phyloP scores from a whole-genome alignment of 2,329 filamentous ascomycete species.

The Pseudopyrenochaeta lycopersici region DNA sequence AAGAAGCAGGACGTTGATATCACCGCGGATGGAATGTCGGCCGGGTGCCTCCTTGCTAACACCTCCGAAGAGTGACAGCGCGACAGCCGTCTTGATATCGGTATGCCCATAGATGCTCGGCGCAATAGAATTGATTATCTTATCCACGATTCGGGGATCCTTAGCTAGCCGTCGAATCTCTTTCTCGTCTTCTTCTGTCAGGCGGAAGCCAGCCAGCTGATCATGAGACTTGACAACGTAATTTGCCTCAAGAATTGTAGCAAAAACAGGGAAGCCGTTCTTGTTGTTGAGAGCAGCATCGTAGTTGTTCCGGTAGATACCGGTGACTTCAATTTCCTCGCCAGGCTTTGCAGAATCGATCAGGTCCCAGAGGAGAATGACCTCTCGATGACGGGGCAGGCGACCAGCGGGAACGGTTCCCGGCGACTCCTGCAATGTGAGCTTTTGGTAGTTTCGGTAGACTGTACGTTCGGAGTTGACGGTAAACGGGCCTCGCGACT shows the following conservation, averaged over 20 bases:
- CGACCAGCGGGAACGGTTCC: slow-evolving; percentile 96
- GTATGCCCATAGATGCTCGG: slow-evolving; percentile 97
- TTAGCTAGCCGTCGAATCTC: slow-evolving; percentile 86
- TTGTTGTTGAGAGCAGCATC: slow-evolving; percentile 98
- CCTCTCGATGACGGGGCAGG: slow-evolving; percentile 89
- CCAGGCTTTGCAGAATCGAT: slow-evolving; percentile 97
- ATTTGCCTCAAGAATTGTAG: slow-evolving; percentile 96
- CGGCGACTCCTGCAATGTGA: slow-evolving; percentile 95
- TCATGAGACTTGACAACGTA: slow-evolving; percentile 97
- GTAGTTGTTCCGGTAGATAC: slow-evolving; percentile 98
- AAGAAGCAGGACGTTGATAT: slow-evolving; percentile 96
- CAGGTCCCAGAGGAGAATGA: slow-evolving; percentile 94
- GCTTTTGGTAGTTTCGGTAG: slow-evolving; percentile 97
- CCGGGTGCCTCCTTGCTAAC: slow-evolving; percentile 92
- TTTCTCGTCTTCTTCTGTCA: slow-evolving; percentile 95
- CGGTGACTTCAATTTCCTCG: slow-evolving; percentile 96
- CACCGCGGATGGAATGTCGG: slow-evolving; percentile 88
- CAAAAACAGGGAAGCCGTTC: slow-evolving; percentile 98
- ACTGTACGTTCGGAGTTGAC: slow-evolving; percentile 97
- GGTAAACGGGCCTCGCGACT: slow-evolving; percentile 92
- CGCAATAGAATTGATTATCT: slow-evolving; percentile 90
- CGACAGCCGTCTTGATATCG: slow-evolving; percentile 97
- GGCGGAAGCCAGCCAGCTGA: slow-evolving; percentile 92
- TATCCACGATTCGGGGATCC: slow-evolving; percentile 91
- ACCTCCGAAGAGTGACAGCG: slow-evolving; percentile 92